Evolutionary conservation across 148 eudicot genomes (phyloP).

Genomic region (Simmondsia chinensis): DNA sequence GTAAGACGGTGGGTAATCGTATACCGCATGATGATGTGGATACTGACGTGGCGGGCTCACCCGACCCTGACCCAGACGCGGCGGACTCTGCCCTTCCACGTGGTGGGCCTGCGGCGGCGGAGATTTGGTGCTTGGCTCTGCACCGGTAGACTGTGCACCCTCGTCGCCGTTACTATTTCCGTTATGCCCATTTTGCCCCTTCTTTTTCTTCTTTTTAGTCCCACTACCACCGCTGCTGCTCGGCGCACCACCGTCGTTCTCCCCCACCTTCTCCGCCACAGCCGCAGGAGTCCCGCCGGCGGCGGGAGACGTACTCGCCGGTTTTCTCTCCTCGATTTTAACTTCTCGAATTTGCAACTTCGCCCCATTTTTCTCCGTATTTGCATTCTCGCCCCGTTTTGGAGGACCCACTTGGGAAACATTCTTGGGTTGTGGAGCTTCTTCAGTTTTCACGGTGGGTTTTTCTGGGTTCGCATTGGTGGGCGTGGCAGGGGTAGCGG

Average conservation of each 20-base stretch:
- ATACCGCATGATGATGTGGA: conserved; percentile 10
- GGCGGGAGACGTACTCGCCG: neutral
- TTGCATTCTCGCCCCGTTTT: too few species aligned
- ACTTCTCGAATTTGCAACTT: conserved; percentile 1
- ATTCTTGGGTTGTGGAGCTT: too few species aligned
- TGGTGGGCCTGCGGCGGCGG: conserved; percentile 7
- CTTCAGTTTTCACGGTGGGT: too few species aligned
- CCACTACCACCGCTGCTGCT: conserved; percentile 14
- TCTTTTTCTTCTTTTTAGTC: conserved; percentile 48
- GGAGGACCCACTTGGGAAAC: too few species aligned
- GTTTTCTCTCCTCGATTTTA: conserved; percentile 10
- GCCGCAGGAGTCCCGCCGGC: too few species aligned
- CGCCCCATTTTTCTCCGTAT: neutral
- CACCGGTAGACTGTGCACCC: conserved; percentile 10
- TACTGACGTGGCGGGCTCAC: conserved; percentile 25
- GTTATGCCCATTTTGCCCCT: conserved; percentile 20
- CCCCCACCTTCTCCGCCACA: neutral
- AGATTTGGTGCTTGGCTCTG: conserved; percentile 14
- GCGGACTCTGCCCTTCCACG: conserved; percentile 11
- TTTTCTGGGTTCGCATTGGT: conserved; percentile 2
- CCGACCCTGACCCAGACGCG: conserved; percentile 6
- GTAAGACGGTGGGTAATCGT: conserved; percentile 28
- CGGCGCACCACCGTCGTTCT: too few species aligned
- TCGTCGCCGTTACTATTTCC: neutral
- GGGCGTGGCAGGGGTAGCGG: neutral